These are phyloP conservation scores for Carex arenaria DNA, from an alignment of 202 grass and related monocot species.

Conservation along the genomic window DNA sequence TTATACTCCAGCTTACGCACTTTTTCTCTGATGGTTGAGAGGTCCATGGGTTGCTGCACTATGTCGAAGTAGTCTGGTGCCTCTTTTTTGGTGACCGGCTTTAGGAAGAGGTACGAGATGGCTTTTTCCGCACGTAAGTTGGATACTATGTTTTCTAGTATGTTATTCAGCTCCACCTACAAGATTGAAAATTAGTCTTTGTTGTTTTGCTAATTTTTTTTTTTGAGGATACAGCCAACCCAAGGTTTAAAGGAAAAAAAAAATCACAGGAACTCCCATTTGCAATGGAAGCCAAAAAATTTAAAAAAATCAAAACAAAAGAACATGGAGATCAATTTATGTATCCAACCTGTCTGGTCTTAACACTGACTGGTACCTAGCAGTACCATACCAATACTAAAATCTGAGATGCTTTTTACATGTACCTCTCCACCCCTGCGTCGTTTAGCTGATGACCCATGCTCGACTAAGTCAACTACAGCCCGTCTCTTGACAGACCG, in stretches of 20 bases:
- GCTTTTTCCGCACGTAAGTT: slow-evolving; percentile 26
- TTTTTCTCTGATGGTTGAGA: slow-evolving; percentile 87
- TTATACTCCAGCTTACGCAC: slow-evolving; percentile 85
- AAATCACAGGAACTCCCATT: background rate
- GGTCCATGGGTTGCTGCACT: slow-evolving; percentile 69
- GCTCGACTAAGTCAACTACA: slow-evolving; percentile 44
- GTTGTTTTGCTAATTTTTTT: background rate
- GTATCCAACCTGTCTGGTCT: background rate
- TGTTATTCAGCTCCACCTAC: slow-evolving; percentile 86
- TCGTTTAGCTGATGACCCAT: slow-evolving; percentile 50
- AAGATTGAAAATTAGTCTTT: slow-evolving; percentile 4
- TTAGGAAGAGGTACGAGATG: slow-evolving; percentile 63
- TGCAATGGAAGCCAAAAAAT: background rate
- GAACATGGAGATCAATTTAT: background rate
- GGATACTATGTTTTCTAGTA: slow-evolving; percentile 75
- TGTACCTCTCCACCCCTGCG: slow-evolving; percentile 90
- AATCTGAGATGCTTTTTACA: slow-evolving; percentile 11
- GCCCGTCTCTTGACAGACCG: slow-evolving; percentile 45
- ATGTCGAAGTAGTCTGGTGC: slow-evolving; percentile 78
- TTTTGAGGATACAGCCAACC: background rate
- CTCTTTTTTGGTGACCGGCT: slow-evolving; percentile 85
- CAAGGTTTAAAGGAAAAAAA: background rate
- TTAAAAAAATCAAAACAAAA: background rate
- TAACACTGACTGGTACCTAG: background rate
- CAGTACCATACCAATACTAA: background rate